phyloP scores from a whole-genome alignment of 345 rosid species.

The Brassica nigra region DNA sequence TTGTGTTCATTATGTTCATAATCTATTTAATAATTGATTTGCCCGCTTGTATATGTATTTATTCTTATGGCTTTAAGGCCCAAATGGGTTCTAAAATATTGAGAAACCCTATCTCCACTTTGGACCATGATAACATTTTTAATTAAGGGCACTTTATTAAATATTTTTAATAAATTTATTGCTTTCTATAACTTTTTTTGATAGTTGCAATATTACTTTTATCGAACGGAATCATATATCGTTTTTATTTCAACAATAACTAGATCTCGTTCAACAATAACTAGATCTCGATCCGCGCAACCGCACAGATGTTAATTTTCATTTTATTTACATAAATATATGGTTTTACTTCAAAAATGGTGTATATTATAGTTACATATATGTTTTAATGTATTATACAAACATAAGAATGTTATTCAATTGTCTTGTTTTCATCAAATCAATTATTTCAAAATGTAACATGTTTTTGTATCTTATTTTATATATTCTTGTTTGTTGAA shows the following conservation, averaged over 20 bases:
- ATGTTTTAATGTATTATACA: too few relatives aligned
- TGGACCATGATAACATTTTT: constrained; percentile 37
- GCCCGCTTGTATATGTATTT: constrained; percentile 31
- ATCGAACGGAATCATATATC: constrained; percentile 21
- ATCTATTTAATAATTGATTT: constrained; percentile 9
- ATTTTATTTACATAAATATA: too few relatives aligned
- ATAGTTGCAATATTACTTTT: constrained; percentile 24
- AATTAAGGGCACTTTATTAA: constrained; percentile 9
- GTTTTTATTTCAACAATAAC: background rate
- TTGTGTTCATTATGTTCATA: constrained; percentile 2
- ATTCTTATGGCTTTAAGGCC: constrained; percentile 30
- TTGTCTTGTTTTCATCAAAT: too few relatives aligned
- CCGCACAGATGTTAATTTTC: too few relatives aligned
- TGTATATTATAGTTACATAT: too few relatives aligned
- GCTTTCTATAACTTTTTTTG: background rate
- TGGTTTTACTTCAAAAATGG: too few relatives aligned
- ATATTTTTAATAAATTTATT: constrained; percentile 3
- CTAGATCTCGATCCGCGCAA: too few relatives aligned
- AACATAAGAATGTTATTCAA: too few relatives aligned
- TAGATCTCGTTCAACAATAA: too few relatives aligned
- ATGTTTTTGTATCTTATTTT: too few relatives aligned
- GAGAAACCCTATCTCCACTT: constrained; percentile 41
- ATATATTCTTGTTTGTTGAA: too few relatives aligned
- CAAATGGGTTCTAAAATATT: constrained; percentile 35
- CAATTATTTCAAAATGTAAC: too few relatives aligned